Evolutionary conservation across 2,329 filamentous ascomycete species (phyloP), one percentile per base, ranked within the genome.

Genomic region (Diaporthe citrichinensis): DNA sequence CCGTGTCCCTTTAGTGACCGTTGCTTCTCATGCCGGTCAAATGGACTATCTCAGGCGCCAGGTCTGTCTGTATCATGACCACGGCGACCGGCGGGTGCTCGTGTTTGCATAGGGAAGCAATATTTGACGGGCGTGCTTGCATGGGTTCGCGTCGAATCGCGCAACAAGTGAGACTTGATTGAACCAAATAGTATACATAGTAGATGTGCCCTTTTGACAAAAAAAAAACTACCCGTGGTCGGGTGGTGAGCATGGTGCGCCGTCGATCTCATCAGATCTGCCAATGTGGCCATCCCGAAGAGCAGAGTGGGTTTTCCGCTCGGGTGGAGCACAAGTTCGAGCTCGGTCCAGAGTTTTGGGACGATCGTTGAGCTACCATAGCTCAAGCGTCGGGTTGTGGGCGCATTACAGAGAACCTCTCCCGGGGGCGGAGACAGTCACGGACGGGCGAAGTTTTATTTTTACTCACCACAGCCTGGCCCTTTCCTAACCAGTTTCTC

Each of bases 331-430:
- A 49, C 20, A n/a, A 67, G 44, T 36, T 67, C 44, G 28, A 65
- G 62, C 62, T 44, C 12, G 28, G 62, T 34, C 44, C 44, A 49
- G 28, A 25, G 28, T n/a, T 36, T 36, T 67, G 62, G 44, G 44
- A 49, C 44, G 62, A 51, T 39, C 6, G 28, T 34, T n/a, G 62
- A 62, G 58, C 23, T 46, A 12, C 39, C 36, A 20, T 15, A 17
- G 20, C 41, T 20, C 23, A 57, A 20, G 34, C 55, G 62, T 67
- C 74, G 74, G 74, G 31, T 76, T 55, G 75, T 76, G 75, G 75
- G 74, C 74, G 75, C 75, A 72, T 74, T 71, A 57, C 68, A 68
- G 65, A 55, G 58, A 23, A 36, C 31, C 9, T 44, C 14, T 8
- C 12, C 59, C n/a, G n/a, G 59, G 39, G 59, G 41, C 61, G 61